Evolutionary conservation across 495 filamentous ascomycete genomes (phyloP), one percentile per base, ranked within the genome.

Genomic region (Immersiella caudata): DNA sequence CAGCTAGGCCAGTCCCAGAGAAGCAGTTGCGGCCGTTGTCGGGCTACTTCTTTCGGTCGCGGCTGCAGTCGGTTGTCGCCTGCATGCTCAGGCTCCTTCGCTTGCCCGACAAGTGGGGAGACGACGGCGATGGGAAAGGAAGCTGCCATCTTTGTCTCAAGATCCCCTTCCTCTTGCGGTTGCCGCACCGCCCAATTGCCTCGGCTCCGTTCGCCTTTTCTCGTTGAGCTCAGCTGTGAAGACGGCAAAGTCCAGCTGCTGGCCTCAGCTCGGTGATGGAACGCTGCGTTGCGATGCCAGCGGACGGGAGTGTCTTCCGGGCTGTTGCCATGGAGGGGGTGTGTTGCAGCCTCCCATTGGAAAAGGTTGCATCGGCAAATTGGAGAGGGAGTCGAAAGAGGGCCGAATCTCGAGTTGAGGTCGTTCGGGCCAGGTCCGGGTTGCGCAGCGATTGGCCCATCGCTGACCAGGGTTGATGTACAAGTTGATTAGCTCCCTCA

Each of bases 11-110:
- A 59, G 22, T 35, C 24, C 24, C 24, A 59, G 56, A 59, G 8
- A 12, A 35, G 27, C 22, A 35, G 22, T 33, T 33, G 56, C 56
- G 56, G 57, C 25, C 57, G 26, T 36, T 60, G 12, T 6, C 21
- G n/a, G 54, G 54, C 54, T 67, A 25, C 60, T 63, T 22, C 29
- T 67, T 67, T 67, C 8, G 27, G 66, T 64, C 52, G 50, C 51
- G 63, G 49, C 26, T 62, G 59, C 65, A 66, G 51, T 68, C 57
- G 24, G 25, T 33, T 54, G 50, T n/a, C 16, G n/a, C 21, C 52
- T 26, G 52, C 62, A 27, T 58, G 33, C 29, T 33, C 59, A 52
- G n/a, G 27, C 18, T 46, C 35, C 14, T 46, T 18, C 51, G n/a
- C n/a, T n/a, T n/a, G 36, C 56, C 35, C 24, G 29, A 36, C 16